A percentile compares a stretch with the other conserved stretches of the same genome.
Conservation (phyloP, 495 filamentous ascomycete genomes). For the Aspergillus affinis region DNA sequence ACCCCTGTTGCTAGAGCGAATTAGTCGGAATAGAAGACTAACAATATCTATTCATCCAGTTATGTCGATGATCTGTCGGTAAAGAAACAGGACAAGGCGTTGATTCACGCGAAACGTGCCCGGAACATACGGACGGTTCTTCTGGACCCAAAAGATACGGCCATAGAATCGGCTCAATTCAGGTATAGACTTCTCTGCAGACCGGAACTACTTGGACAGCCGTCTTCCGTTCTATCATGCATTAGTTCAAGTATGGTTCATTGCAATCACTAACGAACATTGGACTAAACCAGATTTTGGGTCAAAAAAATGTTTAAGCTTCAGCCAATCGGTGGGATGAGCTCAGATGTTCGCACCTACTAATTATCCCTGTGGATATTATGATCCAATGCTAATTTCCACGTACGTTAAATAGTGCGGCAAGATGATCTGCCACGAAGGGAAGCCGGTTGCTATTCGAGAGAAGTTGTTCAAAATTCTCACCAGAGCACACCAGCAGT, state of each 20-base stretch:
- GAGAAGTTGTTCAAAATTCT: conserved; percentile 59
- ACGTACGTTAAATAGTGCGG: conserved; percentile 25
- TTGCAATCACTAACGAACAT: conserved; percentile 5
- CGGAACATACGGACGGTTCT: conserved; percentile 55
- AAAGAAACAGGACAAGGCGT: conserved; percentile 60
- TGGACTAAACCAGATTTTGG: conserved; percentile 46
- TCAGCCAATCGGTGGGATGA: conserved; percentile 36
- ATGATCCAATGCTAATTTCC: conserved; percentile 15
- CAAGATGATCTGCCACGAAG: conserved; percentile 57
- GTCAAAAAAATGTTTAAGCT: conserved; percentile 63
- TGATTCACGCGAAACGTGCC: conserved; percentile 55
- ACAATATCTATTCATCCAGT: conserved; percentile 20
- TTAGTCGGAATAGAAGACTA: conserved; percentile 2
- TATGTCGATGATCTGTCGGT: conserved; percentile 53
- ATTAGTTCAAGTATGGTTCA: conserved; percentile 9
- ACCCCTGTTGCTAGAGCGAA: neutral
- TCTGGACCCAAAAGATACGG: conserved; percentile 57
- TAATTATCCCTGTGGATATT: neutral
- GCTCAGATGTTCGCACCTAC: conserved; percentile 33
- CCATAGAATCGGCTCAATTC: conserved; percentile 58
- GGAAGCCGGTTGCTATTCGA: conserved; percentile 60
- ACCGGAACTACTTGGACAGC: neutral
- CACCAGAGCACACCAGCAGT: conserved; percentile 55
- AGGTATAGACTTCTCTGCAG: conserved; percentile 31
- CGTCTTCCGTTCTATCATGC: neutral